Base-by-base conservation (phyloP, 2,329 filamentous ascomycete species). In the Myrmaecium sp. region DNA sequence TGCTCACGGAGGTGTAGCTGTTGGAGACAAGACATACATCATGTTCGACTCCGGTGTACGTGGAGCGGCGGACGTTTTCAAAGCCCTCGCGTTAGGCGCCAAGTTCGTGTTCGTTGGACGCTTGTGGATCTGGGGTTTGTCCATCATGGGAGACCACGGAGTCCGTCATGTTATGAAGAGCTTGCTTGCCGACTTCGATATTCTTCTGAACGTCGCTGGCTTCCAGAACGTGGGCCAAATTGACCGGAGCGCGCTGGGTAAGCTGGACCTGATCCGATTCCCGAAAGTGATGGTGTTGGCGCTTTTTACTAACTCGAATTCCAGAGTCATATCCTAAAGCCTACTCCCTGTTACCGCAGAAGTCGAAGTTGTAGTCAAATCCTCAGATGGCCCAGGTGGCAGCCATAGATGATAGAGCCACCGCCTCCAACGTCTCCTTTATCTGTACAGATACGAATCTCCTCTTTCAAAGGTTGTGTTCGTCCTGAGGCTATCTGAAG, bases 41-140 rank as follows among this genome's bases (percentile, higher is more conserved):
- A 69, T 69, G 55, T 74, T 61, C 42, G 68, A 74, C 44, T 68
- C 60, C 1, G 68, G 69, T 3, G 49, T 74, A 1, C 54, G 67
- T 1, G 58, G 61, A 4, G 66, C 62, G 2, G 56, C 61, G 9
- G 69, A 73, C 37, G 56, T 72, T 7, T 60, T 67, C 41, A 74
- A 74, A 40, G 69, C 68, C 1, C 49, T 74, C 9, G 66, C 67
- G 1, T 46, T 74, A 5, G 68, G 69, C 2, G 69, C 69, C 0
- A 66, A 66, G 35, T 71, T 71, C 34, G 66, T 72, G 16, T 69
- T 72, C 30, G 53, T 75, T 1, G 69, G 70, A 0, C 44, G 70
- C 4, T 54, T 72, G 3, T 72, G 65, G 58, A 55, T 74, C 13
- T 74, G 62, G 57, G 68, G 62, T 0, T 41, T 74, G 6, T 58